A percentile compares a stretch with the other conserved stretches of the same genome.
These are phyloP conservation scores for Anacardium occidentale DNA, from an alignment of 345 rosid genomes.

Conservation along the genomic window DNA sequence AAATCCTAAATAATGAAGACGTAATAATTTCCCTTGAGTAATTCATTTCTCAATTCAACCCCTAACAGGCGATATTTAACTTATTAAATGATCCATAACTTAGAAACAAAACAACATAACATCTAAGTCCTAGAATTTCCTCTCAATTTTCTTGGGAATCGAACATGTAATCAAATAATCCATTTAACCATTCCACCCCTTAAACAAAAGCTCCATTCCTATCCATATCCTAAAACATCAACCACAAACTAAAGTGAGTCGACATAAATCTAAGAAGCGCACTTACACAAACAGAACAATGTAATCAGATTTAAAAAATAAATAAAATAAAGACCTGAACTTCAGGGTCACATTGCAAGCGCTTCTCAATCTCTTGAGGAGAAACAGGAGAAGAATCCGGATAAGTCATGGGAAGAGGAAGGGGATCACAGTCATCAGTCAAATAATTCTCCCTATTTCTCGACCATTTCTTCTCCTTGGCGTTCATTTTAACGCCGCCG, in stretches of 20 bases:
- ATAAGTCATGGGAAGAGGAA: constrained; percentile 94
- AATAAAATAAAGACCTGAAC: constrained; percentile 48
- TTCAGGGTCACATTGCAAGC: constrained; percentile 71
- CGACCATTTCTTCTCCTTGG: constrained; percentile 73
- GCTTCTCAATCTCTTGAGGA: constrained; percentile 66
- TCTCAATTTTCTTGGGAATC: not conserved
- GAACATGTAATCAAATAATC: not conserved
- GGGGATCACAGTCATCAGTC: constrained; percentile 63
- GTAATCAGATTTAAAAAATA: not conserved
- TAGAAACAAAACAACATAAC: too few relatives aligned
- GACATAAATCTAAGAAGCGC: not conserved
- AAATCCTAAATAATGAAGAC: not conserved
- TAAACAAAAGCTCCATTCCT: not conserved
- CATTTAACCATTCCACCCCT: not conserved
- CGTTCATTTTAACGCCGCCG: constrained; percentile 48
- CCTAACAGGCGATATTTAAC: too few relatives aligned
- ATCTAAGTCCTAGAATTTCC: not conserved
- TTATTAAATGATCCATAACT: too few relatives aligned
- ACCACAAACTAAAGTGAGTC: not conserved
- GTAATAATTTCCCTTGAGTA: not conserved
- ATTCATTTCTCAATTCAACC: not conserved
- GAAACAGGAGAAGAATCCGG: constrained; percentile 78
- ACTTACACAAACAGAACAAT: not conserved
- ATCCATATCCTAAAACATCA: not conserved
- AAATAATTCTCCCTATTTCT: constrained; percentile 76